A percentile compares a stretch with the other conserved stretches of the same genome.
Conservation (phyloP, 2,329 filamentous ascomycete species). For the Diaporthe aspalathi region DNA sequence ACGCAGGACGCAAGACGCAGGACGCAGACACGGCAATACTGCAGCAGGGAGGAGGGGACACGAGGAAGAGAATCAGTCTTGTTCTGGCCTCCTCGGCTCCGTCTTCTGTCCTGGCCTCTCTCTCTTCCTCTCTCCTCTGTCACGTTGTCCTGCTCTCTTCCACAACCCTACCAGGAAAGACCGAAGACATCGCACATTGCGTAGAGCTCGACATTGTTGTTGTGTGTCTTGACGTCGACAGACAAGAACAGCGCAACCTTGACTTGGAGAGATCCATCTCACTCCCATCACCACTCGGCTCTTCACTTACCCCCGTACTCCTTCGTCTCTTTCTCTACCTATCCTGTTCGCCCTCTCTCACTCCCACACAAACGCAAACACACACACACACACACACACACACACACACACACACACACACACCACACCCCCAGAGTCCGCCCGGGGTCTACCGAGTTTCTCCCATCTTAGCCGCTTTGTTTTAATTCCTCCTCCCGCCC, state of each 20-base stretch:
- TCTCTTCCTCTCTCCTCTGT: conserved; percentile 44
- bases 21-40: conserved; percentile 28
- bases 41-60: conserved; percentile 35
- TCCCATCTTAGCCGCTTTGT: conserved; percentile 36
- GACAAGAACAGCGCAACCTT: conserved; percentile 25
- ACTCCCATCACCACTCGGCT: too few species aligned
- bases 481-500: conserved; percentile 46
- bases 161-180: conserved; percentile 48
- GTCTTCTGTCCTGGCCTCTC: conserved; percentile 32
- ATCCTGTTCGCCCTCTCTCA: background rate
- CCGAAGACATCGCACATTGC: conserved; percentile 35
- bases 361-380: too few species aligned
- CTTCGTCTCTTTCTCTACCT: too few species aligned
- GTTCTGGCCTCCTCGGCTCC: conserved; percentile 34
- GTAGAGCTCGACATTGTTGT: conserved; percentile 31
- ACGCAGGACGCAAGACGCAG: conserved; percentile 28
- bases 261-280: conserved; percentile 18
- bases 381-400: too few species aligned
- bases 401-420: too few species aligned
- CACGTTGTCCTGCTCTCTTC: conserved; percentile 40
- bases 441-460: conserved; percentile 36
- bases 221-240: conserved; percentile 28
- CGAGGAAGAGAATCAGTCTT: conserved; percentile 32
- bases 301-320: conserved; percentile 2
- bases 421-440: too few species aligned